phyloP scores from a whole-genome alignment of 257 asterid genomes.

The Solanum rostratum region DNA sequence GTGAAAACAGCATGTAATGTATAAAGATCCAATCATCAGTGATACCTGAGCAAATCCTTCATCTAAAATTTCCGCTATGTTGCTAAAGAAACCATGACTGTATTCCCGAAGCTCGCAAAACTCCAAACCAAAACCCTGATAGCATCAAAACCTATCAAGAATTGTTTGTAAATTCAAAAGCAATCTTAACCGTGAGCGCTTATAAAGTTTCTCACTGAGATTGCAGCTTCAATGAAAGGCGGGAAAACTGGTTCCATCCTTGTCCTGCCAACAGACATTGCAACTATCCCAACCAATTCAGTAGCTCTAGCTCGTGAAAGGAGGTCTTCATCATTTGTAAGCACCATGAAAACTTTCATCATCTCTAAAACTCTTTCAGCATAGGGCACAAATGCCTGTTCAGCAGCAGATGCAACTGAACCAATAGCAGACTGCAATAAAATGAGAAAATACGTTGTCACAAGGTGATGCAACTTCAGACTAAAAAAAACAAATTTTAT shows the following conservation, averaged over 20 bases:
- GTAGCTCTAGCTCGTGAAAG: slow-evolving; percentile 97
- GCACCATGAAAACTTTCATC: slow-evolving; percentile 92
- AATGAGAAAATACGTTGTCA: slow-evolving; percentile 8
- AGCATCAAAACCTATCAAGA: slow-evolving; percentile 13
- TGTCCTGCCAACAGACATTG: slow-evolving; percentile 76
- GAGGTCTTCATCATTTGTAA: slow-evolving; percentile 93
- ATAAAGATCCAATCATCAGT: slow-evolving; percentile 8
- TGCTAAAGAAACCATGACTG: slow-evolving; percentile 98
- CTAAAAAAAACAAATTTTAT: background rate
- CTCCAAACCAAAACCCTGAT: slow-evolving; percentile 85
- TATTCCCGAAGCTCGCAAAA: slow-evolving; percentile 98
- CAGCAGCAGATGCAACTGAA: slow-evolving; percentile 98
- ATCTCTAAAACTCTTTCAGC: slow-evolving; percentile 94
- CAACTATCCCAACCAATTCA: slow-evolving; percentile 90
- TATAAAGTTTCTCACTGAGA: slow-evolving; percentile 42
- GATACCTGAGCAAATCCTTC: slow-evolving; percentile 86
- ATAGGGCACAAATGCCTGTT: slow-evolving; percentile 82
- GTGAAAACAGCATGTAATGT: background rate
- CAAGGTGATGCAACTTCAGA: slow-evolving; percentile 3
- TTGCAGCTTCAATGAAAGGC: slow-evolving; percentile 87
- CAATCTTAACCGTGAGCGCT: background rate
- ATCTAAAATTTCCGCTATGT: slow-evolving; percentile 73
- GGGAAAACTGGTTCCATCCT: slow-evolving; percentile 89
- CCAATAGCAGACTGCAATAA: slow-evolving; percentile 90
- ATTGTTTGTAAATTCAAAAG: background rate